Base-by-base conservation (phyloP, 2,329 filamentous ascomycete genomes). In the Colletotrichum cuscutae region DNA sequence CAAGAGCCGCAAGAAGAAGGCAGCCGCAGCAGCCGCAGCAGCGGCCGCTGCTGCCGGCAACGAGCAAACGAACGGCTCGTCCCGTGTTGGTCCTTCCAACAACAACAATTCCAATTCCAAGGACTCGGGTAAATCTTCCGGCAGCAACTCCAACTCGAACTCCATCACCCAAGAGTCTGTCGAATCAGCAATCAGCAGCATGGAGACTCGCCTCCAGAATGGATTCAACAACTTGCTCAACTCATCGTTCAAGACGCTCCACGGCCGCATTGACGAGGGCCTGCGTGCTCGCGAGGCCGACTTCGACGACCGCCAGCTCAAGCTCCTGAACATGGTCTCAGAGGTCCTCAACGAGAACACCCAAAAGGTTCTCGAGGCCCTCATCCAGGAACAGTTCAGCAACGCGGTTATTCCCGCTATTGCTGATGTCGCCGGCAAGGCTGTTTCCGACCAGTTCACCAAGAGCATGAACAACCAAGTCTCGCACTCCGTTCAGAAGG, bases 351-450 rank as follows among this genome's bases (percentile, higher is more conserved):
- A 89, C 75, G 86, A 88, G 73, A 91, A 91, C 78, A 91, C 89
- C 24, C 88, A 92, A 81, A 92, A 93, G 77, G 94, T 94, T 26
- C 88, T 98, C 49, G 88, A 91, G 73, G 91, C 91, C 73, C 94
- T 97, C 76, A 92, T 98, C 63, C 89, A 90, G 59, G 88, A 91
- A 60, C 93, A 93, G 80, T 94, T 98, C 76, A 89, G 94, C 74
- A 88, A 91, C 68, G 88, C 91, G 15, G 90, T 98, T 57, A 86
- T 98, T 65, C 96, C 97, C 12, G 87, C 91, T 37, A 85, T 98
- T 69, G 89, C 91, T 53, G 88, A 91, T 64, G 87, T 92, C 54
- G 91, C 94, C 15, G 87, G 90, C 57, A 89, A 90, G 74, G 89
- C 92, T 5, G 87, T 98, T 32, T 89, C 92, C 67, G 92, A 93